Evolutionary conservation across 2,329 filamentous ascomycete species (phyloP), one percentile per base, ranked within the genome.

Genomic region (Ophiostoma montium): DNA sequence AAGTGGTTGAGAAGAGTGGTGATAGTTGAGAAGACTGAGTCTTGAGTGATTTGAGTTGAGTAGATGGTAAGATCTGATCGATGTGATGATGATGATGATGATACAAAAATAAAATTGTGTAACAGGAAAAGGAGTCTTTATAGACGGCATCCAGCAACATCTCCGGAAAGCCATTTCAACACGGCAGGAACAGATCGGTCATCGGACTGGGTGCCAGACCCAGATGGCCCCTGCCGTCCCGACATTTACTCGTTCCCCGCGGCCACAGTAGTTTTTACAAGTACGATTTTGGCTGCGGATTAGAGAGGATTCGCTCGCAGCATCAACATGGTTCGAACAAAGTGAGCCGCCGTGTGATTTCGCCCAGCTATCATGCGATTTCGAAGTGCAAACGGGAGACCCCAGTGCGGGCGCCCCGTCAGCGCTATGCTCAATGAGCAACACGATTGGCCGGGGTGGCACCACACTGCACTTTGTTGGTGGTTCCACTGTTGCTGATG

Each of bases 361-460:
- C 23, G 21, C 23, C 23, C 39, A 30, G 39, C 23, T 30, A 51
- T 51, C 50, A 48, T 49, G 47, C 50, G 35, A 51, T 46, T 51
- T 21, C 27, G 18, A 31, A 32, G 7, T 11, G 47, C 18, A 51
- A 51, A 46, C 50, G 39, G 2, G 50, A 49, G 50, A 51, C 46
- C 42, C 42, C 18, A 48, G 46, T 21, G 35, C 16, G 47, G 45
- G 45, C 19, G 49, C 18, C n/a, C 21, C 19, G 8, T 15, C 15
- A 31, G 32, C 15, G 16, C 23, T 44, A 30, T 15, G 18, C 35
- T 30, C 9, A 35, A 41, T 31, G 18, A 3, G 21, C 12, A 38
- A 18, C 35, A 18, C 46, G 31, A 45, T 50, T 44, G 36, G 45
- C 21, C 16, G n/a, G 7, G 5, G 47, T 52, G 50, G 50, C 47